Evolutionary conservation across 768 basidiomycete species (phyloP).

Genomic region (Floccularia luteovirens): DNA sequence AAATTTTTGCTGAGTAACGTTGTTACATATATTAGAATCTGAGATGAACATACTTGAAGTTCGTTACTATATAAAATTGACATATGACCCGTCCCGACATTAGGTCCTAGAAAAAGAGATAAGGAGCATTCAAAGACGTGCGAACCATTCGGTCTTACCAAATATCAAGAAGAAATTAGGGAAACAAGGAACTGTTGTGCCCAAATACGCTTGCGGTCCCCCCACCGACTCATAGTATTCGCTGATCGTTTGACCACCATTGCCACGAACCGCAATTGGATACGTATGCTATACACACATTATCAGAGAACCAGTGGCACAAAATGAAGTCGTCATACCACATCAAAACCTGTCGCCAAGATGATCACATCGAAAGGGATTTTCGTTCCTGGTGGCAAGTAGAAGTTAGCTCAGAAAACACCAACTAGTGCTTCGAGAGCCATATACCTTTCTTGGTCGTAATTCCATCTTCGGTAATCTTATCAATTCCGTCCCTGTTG

Average conservation of each 20-base stretch:
- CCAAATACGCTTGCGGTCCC: neutral
- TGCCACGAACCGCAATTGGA: neutral
- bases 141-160: neutral
- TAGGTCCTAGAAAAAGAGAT: slow-evolving; percentile 1
- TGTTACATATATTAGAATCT: no score
- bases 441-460: slow-evolving; percentile 26
- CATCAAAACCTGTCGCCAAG: slow-evolving; percentile 26
- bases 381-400: slow-evolving; percentile 19
- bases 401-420: neutral
- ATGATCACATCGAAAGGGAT: slow-evolving; percentile 29
- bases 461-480: slow-evolving; percentile 32
- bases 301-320: neutral
- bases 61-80: neutral
- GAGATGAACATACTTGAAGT: neutral
- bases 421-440: neutral
- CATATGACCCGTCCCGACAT: neutral
- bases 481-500: slow-evolving; percentile 29
- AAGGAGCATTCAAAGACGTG: neutral
- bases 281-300: neutral
- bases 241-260: neutral
- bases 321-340: slow-evolving; percentile 10
- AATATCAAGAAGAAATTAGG: slow-evolving; percentile 1
- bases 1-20: no score
- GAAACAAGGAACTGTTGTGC: neutral
- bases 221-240: slow-evolving; percentile 1